Percentiles rank a stretch among this genome's conserved stretches.
Conservation (phyloP, 805 yeast species). For the Candida germanica region DNA sequence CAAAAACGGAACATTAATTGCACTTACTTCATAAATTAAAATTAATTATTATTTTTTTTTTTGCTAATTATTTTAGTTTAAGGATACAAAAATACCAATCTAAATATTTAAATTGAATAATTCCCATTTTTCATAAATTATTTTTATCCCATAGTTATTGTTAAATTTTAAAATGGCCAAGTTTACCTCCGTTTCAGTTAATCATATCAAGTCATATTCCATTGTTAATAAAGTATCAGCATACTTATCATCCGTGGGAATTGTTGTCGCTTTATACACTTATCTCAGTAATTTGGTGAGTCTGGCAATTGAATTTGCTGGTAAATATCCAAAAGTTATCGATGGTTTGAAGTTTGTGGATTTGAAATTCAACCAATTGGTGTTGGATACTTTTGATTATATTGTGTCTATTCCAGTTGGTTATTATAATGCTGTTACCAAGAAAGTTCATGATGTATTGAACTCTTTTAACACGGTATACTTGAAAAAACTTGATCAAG, state of each 20-base stretch:
- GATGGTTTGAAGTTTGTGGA: constrained; percentile 21
- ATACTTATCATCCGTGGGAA: constrained; percentile 23
- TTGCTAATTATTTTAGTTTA: too few species aligned
- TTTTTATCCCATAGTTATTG: not conserved
- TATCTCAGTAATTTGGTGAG: constrained; percentile 21
- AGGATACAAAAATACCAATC: too few species aligned
- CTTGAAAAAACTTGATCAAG: constrained; percentile 16
- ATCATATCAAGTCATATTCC: constrained; percentile 32
- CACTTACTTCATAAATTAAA: too few species aligned
- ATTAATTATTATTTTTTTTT: too few species aligned
- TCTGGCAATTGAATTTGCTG: constrained; percentile 20
- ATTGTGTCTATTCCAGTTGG: constrained; percentile 6
- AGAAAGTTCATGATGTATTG: not conserved
- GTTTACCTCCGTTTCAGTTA: constrained; percentile 30
- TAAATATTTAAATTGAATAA: too few species aligned
- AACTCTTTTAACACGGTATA: constrained; percentile 9
- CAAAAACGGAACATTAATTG: too few species aligned
- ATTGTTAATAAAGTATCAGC: constrained; percentile 20
- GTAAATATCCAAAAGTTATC: constrained; percentile 18
- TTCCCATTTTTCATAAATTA: too few species aligned
- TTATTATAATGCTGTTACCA: constrained; percentile 1
- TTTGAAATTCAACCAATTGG: constrained; percentile 20
- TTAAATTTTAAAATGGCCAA: constrained; percentile 10
- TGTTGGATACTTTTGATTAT: constrained; percentile 22
- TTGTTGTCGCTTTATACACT: constrained; percentile 22